Conservation (phyloP, 371 early-diverging fungal species). For the Gilbertella persicaria region DNA sequence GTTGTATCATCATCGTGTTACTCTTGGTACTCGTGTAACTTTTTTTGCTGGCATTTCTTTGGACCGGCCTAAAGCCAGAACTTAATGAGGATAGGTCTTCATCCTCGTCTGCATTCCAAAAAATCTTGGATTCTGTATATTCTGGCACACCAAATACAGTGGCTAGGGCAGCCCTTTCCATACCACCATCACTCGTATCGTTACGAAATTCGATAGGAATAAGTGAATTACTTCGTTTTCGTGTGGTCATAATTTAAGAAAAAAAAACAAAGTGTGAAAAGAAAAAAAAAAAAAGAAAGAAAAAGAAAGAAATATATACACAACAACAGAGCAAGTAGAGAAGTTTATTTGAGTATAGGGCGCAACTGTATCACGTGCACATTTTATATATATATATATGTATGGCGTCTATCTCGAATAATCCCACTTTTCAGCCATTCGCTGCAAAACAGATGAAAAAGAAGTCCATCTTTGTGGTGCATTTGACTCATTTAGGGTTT, state of each 20-base stretch:
- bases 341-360: too few species aligned
- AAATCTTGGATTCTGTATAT: slow-evolving; percentile 47
- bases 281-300: neutral
- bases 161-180: slow-evolving; percentile 49
- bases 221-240: slow-evolving; percentile 27
- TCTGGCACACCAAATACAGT: slow-evolving; percentile 52
- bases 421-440: slow-evolving; percentile 16
- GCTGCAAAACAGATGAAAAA: slow-evolving; percentile 4
- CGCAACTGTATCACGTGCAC: neutral
- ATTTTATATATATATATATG: neutral
- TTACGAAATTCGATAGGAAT: slow-evolving; percentile 30
- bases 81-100: slow-evolving; percentile 5
- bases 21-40: slow-evolving; percentile 8
- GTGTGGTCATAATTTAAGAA: neutral
- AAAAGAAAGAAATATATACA: neutral
- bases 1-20: slow-evolving; percentile 2
- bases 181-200: slow-evolving; percentile 32
- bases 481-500: slow-evolving; percentile 3
- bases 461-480: slow-evolving; percentile 16
- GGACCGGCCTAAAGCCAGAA: slow-evolving; percentile 4
- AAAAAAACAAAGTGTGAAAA: neutral
- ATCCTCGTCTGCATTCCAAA: slow-evolving; percentile 38
- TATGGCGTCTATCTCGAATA: neutral
- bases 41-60: slow-evolving; percentile 11
- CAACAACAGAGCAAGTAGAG: too few species aligned